These are phyloP conservation scores for Avena atlantica DNA, from an alignment of 176 grass and related monocot species.

Conservation along the genomic window DNA sequence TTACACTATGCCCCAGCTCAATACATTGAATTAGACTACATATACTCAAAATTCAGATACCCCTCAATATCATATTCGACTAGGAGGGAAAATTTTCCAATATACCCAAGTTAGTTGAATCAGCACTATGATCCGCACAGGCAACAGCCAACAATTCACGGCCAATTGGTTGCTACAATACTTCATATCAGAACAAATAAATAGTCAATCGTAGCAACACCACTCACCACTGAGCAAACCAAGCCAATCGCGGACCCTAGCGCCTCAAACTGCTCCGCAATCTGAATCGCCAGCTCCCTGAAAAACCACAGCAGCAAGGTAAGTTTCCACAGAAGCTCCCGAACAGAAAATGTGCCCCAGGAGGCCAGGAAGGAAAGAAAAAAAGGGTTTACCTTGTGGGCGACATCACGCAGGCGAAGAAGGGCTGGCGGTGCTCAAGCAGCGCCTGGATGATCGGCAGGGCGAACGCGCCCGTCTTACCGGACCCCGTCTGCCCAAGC, in stretches of 20 bases:
- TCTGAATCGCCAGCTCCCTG: slow-evolving; percentile 98
- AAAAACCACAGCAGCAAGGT: neutral
- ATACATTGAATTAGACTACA: neutral
- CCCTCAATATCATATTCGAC: neutral
- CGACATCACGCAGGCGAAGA: slow-evolving; percentile 84
- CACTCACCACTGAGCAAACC: slow-evolving; percentile 78
- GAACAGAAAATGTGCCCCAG: neutral
- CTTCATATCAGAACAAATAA: neutral
- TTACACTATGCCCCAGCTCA: neutral
- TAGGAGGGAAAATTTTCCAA: neutral
- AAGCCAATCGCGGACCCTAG: slow-evolving; percentile 74
- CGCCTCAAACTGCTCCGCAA: slow-evolving; percentile 88
- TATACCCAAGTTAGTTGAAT: neutral
- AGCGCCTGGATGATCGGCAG: slow-evolving; percentile 82
- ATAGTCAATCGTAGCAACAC: neutral
- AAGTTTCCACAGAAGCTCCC: slow-evolving; percentile 5
- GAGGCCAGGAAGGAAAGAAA: neutral
- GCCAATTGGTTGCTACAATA: neutral
- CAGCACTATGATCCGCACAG: neutral
- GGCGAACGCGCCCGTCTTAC: slow-evolving; percentile 88
- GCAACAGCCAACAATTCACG: no score
- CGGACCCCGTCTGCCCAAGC: slow-evolving; percentile 84
- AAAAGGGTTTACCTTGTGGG: slow-evolving; percentile 56
- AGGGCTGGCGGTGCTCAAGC: slow-evolving; percentile 60
- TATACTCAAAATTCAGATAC: neutral